Percentiles rank a stretch among this genome's conserved stretches.
Evolutionary conservation across 176 grass and related monocot genomes (phyloP).

Genomic region (Carex kokanica): DNA sequence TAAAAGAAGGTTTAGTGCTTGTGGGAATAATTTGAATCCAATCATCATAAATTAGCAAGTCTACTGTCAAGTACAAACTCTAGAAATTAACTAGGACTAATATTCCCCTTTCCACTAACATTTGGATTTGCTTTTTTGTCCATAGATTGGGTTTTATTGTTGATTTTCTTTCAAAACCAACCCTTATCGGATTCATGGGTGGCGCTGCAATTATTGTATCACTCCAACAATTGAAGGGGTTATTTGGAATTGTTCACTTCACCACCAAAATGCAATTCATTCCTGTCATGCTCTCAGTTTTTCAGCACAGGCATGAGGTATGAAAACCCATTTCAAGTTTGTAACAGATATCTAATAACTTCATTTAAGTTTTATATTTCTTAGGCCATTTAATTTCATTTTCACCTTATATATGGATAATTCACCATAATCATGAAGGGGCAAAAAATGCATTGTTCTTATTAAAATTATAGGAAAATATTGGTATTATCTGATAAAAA

Average conservation of each 20-base stretch:
- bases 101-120: conserved; percentile 21
- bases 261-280: conserved; percentile 82
- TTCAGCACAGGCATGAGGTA: conserved; percentile 60
- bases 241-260: conserved; percentile 91
- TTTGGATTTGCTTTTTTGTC: not conserved
- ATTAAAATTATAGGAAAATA: too few species aligned
- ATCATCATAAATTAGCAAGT: conserved; percentile 1
- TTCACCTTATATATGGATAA: not conserved
- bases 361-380: not conserved
- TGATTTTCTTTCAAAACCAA: conserved; percentile 93
- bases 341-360: not conserved
- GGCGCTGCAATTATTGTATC: conserved; percentile 93
- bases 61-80: not conserved
- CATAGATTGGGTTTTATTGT: conserved; percentile 76
- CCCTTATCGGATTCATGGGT: conserved; percentile 88
- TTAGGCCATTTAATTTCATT: not conserved
- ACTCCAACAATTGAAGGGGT: conserved; percentile 90
- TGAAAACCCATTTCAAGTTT: not conserved
- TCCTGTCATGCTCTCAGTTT: conserved; percentile 77
- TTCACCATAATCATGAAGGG: not conserved
- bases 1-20: not conserved
- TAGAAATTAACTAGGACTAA: not conserved
- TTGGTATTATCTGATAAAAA: too few species aligned
- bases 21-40: conserved; percentile 14
- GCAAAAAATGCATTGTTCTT: too few species aligned